Percentiles rank a stretch among this genome's conserved stretches.
Conservation (phyloP, 768 basidiomycete species). For the Gymnopilus junonius region DNA sequence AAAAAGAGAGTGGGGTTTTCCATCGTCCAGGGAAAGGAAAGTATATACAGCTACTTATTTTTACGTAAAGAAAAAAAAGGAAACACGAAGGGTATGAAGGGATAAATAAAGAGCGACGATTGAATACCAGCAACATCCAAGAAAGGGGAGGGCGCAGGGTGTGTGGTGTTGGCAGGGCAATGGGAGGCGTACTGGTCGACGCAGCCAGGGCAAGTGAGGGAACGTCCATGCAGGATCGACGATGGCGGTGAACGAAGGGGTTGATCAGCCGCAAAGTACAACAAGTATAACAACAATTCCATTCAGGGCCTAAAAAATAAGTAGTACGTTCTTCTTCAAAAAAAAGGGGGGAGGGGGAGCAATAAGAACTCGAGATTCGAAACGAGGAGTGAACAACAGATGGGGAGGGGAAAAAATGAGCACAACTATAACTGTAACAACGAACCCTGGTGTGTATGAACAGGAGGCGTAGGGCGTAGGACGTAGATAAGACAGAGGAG, state of each 20-base stretch:
- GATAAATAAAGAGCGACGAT: neutral
- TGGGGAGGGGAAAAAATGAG: neutral
- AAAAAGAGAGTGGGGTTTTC: neutral
- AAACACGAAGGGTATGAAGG: neutral
- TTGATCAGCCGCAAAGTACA: neutral
- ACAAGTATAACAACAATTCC: neutral
- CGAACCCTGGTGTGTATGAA: neutral
- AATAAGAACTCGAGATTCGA: neutral
- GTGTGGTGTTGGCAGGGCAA: too few relatives aligned
- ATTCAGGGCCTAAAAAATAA: constrained; percentile 1
- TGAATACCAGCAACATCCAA: neutral
- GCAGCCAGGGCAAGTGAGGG: neutral
- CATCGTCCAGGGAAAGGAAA: neutral
- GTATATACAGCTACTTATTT: neutral
- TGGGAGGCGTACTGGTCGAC: too few relatives aligned
- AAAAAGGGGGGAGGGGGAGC: neutral
- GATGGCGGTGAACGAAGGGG: neutral
- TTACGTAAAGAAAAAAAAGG: neutral
- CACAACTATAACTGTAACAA: neutral
- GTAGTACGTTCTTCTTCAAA: neutral
- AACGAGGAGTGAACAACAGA: neutral
- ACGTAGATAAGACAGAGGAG: neutral
- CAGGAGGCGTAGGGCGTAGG: neutral
- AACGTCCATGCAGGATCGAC: neutral
- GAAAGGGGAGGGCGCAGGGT: neutral